Evolutionary conservation across 441 rosid species (phyloP).

Genomic region (Breynia disticha): DNA sequence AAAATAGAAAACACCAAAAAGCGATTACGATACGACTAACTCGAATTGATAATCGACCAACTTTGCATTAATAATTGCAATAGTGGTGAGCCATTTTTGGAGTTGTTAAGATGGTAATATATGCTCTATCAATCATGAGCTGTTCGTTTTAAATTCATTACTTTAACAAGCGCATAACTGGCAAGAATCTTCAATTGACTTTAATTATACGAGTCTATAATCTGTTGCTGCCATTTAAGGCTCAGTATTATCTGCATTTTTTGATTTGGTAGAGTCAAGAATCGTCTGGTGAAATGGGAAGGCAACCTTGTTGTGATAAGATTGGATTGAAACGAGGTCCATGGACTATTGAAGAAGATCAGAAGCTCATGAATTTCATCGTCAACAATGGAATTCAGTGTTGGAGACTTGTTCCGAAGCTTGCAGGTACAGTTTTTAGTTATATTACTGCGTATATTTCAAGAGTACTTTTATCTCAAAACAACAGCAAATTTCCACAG

Average conservation of each 20-base stretch:
- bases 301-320: slow-evolving; percentile 93
- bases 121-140: not conserved
- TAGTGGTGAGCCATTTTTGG: not conserved
- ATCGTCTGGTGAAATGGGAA: slow-evolving; percentile 41
- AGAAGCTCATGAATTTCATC: slow-evolving; percentile 68
- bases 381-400: slow-evolving; percentile 84
- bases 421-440: slow-evolving; percentile 90
- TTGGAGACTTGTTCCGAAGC: slow-evolving; percentile 83
- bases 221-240: not conserved
- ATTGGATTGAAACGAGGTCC: slow-evolving; percentile 85
- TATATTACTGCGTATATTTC: no score
- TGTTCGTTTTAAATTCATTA: not conserved
- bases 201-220: not conserved
- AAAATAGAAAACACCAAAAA: no score
- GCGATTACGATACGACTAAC: no score
- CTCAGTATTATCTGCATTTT: not conserved
- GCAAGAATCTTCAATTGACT: not conserved
- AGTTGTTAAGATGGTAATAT: not conserved
- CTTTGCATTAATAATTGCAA: not conserved
- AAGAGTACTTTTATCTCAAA: no score
- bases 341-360: slow-evolving; percentile 96
- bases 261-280: not conserved
- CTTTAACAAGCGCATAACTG: not conserved
- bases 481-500: no score
- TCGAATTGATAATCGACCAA: no score